These are phyloP conservation scores for Zygoascus biomembranicola DNA, from an alignment of 805 yeast genomes.

Conservation along the genomic window DNA sequence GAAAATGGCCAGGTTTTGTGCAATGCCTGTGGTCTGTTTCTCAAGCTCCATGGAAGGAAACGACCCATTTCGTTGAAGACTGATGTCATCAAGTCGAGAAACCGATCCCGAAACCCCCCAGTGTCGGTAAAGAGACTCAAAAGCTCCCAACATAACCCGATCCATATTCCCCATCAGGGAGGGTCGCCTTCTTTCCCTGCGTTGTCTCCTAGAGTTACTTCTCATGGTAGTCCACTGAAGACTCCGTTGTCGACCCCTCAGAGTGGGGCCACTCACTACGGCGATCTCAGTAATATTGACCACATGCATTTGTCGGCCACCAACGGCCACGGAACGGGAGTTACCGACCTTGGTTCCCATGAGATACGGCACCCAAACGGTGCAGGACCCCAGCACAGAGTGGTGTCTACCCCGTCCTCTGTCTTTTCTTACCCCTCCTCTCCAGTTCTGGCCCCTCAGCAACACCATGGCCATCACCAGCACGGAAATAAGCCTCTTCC, in stretches of 20 bases:
- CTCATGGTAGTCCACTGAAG: constrained; percentile 9
- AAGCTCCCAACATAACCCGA: neutral
- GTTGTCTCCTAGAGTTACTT: constrained; percentile 10
- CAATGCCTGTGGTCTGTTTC: constrained; percentile 87
- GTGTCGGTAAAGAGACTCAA: constrained; percentile 12
- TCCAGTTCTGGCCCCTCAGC: constrained; percentile 5
- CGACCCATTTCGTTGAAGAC: constrained; percentile 88
- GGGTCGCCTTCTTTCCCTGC: constrained; percentile 13
- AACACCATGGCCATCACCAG: neutral
- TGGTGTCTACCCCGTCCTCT: constrained; percentile 15
- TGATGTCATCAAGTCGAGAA: constrained; percentile 86
- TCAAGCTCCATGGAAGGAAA: constrained; percentile 87
- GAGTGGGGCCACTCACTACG: constrained; percentile 1
- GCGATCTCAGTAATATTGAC: constrained; percentile 12
- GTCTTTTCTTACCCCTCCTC: constrained; percentile 12
- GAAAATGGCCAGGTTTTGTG: constrained; percentile 86
- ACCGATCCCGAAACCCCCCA: constrained; percentile 26
- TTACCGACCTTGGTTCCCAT: neutral
- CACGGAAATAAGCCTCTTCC: neutral
- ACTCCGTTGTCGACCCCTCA: constrained; percentile 5
- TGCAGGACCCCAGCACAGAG: neutral
- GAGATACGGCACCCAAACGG: neutral
- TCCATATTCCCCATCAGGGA: neutral
- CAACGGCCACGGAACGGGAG: neutral
- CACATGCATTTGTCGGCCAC: constrained; percentile 10